Conservation (phyloP, 1,284 basidiomycete species). For the Malassezia nana region DNA sequence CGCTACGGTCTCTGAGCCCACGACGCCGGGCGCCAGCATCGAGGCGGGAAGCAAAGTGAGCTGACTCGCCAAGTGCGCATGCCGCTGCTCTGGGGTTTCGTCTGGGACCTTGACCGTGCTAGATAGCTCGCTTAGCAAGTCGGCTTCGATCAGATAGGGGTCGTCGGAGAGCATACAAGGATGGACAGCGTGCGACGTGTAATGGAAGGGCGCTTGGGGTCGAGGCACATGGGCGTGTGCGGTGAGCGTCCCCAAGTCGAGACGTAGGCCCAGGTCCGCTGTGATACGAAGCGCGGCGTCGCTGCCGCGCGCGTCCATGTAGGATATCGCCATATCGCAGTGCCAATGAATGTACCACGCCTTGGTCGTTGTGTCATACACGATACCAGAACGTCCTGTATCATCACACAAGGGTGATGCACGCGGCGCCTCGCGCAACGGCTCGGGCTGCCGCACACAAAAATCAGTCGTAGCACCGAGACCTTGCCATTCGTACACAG, state of each 20-base stretch:
- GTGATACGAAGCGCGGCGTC: neutral
- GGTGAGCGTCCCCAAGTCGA: constrained; percentile 3
- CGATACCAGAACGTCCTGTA: neutral
- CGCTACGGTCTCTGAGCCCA: neutral
- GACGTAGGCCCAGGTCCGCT: neutral
- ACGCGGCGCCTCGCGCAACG: no score
- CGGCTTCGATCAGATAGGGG: constrained; percentile 14
- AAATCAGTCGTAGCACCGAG: neutral
- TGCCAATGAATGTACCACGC: constrained; percentile 9
- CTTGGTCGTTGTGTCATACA: constrained; percentile 5
- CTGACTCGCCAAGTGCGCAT: constrained; percentile 1
- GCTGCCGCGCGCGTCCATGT: neutral
- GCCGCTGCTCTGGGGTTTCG: constrained; percentile 13
- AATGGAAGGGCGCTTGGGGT: constrained; percentile 11
- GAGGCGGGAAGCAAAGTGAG: constrained; percentile 10
- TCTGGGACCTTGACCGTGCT: constrained; percentile 9
- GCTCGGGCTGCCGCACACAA: no score
- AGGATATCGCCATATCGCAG: neutral
- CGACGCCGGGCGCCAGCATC: constrained; percentile 1
- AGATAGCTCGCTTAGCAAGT: neutral
- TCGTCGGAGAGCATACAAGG: constrained; percentile 1
- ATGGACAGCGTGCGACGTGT: neutral
- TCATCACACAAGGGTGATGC: neutral
- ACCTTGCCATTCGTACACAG: constrained; percentile 3
- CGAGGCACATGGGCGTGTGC: neutral